Conservation (phyloP, 345 rosid genomes). For the Passiflora organensis region DNA sequence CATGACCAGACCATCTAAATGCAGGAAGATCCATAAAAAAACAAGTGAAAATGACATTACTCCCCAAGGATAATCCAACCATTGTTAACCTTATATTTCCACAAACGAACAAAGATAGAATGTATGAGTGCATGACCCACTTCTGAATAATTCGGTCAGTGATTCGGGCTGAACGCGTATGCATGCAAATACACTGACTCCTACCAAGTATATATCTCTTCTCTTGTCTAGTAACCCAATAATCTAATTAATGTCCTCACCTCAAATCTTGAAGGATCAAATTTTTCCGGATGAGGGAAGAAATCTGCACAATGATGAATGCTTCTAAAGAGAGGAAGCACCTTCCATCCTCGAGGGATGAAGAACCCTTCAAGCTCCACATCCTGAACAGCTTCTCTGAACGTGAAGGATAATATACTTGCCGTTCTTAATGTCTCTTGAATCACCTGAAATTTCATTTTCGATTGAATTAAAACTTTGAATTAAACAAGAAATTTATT, state of each 20-base stretch:
- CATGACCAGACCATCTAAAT: slow-evolving; percentile 10
- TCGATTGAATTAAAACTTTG: background rate
- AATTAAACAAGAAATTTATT: background rate
- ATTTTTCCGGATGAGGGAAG: slow-evolving; percentile 72
- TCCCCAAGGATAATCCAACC: slow-evolving; percentile 2
- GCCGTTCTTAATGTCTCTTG: slow-evolving; percentile 93
- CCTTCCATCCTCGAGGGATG: slow-evolving; percentile 98
- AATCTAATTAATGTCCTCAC: slow-evolving; percentile 16
- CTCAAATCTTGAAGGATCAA: slow-evolving; percentile 90
- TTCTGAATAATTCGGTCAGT: slow-evolving; percentile 3
- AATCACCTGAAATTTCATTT: slow-evolving; percentile 52
- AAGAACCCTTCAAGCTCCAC: slow-evolving; percentile 68
- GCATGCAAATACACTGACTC: background rate
- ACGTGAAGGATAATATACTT: slow-evolving; percentile 84
- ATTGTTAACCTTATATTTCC: slow-evolving; percentile 29
- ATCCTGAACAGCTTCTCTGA: slow-evolving; percentile 85
- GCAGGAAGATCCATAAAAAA: slow-evolving; percentile 11
- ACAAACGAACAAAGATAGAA: slow-evolving; percentile 14
- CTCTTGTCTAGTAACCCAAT: background rate
- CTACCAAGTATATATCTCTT: background rate
- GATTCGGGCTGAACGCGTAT: too few relatives aligned
- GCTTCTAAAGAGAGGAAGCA: slow-evolving; percentile 85
- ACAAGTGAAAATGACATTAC: slow-evolving; percentile 20
- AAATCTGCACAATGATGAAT: slow-evolving; percentile 71
- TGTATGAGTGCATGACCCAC: slow-evolving; percentile 18